Evolutionary conservation across 2,329 filamentous ascomycete species (phyloP).

Genomic region (Fusarium incarnatum): DNA sequence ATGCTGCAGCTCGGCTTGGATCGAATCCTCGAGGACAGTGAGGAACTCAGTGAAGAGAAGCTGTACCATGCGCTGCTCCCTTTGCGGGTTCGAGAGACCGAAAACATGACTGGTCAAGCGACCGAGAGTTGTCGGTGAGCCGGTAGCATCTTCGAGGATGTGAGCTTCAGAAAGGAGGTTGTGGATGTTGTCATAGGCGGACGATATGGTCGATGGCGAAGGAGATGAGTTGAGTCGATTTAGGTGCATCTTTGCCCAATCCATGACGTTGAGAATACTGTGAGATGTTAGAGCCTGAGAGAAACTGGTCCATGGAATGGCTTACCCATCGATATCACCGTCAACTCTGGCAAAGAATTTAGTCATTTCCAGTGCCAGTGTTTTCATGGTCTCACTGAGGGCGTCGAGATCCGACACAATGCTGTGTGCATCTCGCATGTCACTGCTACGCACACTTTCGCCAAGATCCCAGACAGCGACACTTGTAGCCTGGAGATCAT

Average conservation of each 20-base stretch:
- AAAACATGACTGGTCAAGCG: constrained; percentile 77
- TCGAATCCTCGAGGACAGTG: constrained; percentile 86
- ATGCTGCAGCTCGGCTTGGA: constrained; percentile 84
- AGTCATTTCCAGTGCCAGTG: constrained; percentile 85
- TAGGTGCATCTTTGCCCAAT: constrained; percentile 91
- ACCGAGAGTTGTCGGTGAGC: constrained; percentile 76
- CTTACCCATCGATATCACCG: constrained; percentile 85
- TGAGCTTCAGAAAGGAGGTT: constrained; percentile 75
- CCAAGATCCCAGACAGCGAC: constrained; percentile 95
- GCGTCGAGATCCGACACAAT: constrained; percentile 89
- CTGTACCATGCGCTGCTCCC: constrained; percentile 82
- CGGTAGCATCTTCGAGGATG: constrained; percentile 65
- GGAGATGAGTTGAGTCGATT: constrained; percentile 73
- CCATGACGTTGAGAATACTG: constrained; percentile 92
- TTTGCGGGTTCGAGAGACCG: constrained; percentile 82
- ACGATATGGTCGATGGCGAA: constrained; percentile 68
- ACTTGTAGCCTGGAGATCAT: constrained; percentile 88
- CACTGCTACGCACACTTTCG: constrained; percentile 87
- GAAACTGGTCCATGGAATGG: constrained; percentile 14
- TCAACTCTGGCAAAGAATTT: constrained; percentile 95
- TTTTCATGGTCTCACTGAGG: constrained; percentile 86
- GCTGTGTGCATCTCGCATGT: constrained; percentile 88
- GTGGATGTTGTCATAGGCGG: constrained; percentile 86
- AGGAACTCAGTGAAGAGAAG: constrained; percentile 89
- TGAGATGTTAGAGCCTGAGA: constrained; percentile 20